Evolutionary conservation across 345 rosid genomes (phyloP), one percentile per base, ranked within the genome.

Genomic region (Syzygium aromaticum): DNA sequence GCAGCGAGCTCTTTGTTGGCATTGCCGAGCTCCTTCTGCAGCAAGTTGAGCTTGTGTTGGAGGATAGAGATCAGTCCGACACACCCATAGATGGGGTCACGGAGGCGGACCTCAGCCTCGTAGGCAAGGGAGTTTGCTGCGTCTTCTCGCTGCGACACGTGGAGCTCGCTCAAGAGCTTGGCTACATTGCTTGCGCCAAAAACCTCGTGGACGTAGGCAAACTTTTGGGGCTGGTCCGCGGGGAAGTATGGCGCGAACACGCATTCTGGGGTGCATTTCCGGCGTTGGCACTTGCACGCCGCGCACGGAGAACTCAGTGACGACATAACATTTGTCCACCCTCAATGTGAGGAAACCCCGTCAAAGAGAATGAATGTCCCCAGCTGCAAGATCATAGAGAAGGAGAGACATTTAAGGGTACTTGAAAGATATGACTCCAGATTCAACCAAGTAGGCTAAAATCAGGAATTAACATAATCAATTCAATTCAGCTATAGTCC

Each of bases 51-150:
- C 54, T 89, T 89, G 46, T 95, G 98, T 73, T 96, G 98, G 12
- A 97, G 93, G 78, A 95, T 85, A 4, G 98, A 92, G 87, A 97
- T 95, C 28, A 93, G 88, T 10, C 98, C 96, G 46, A 96, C 96
- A 25, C 99, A 96, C 17, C 99, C 98, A 22, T 97, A 96, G 27
- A 97, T 96, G 4, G 98, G 99, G 67, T 97, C 98, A 0, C 91
- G 95, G 52, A 94, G 94, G 15, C 98, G 93, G 56, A 95, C 93
- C 87, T 97, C 97, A 0, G 98, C 98, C 63, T 97, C 98, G 6
- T 93, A 97, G 16, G 92, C 93, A 27, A 97, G 93, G 0, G 98
- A 96, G 86, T 94, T 93, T 21, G 96, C 98, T 0, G 98, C 98
- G 3, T 95, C 98, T 86, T 95, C 96, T 0, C 99, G 93, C 43